A percentile compares a stretch with the other conserved stretches of the same genome.
Evolutionary conservation across 805 yeast species (phyloP).

Genomic region (Pichia paraexigua): DNA sequence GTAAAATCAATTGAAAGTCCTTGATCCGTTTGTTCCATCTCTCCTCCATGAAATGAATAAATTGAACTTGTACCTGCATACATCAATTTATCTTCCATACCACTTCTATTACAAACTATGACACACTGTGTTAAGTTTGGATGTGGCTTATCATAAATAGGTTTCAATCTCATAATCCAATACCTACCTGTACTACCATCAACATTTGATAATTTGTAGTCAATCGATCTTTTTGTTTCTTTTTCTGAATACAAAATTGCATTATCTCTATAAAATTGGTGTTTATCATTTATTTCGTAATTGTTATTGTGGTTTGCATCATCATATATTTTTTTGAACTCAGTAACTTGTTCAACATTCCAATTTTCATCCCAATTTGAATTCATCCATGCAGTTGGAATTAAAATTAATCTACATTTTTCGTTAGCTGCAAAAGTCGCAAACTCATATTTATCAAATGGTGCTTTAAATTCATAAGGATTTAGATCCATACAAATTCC

Average conservation of each 20-base stretch:
- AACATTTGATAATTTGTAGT: constrained; percentile 11
- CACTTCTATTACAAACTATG: constrained; percentile 63
- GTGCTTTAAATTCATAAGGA: constrained; percentile 77
- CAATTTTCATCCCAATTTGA: constrained; percentile 33
- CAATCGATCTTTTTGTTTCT: background rate
- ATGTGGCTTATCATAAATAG: constrained; percentile 18
- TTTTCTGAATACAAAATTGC: constrained; percentile 3
- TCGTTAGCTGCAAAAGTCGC: constrained; percentile 42
- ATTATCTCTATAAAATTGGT: constrained; percentile 1
- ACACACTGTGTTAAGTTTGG: constrained; percentile 25
- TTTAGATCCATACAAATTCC: constrained; percentile 95
- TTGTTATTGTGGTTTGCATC: constrained; percentile 4
- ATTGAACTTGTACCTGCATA: constrained; percentile 65
- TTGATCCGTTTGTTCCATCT: constrained; percentile 18
- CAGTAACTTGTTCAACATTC: constrained; percentile 13
- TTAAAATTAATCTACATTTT: constrained; percentile 47
- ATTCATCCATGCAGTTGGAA: constrained; percentile 84
- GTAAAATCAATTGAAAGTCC: constrained; percentile 35
- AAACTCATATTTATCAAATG: constrained; percentile 69
- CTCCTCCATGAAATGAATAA: constrained; percentile 41
- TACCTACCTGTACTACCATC: constrained; percentile 33
- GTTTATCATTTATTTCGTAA: constrained; percentile 15
- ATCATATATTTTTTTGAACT: constrained; percentile 15
- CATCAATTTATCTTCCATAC: constrained; percentile 61
- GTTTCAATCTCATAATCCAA: constrained; percentile 60